Percentiles rank a stretch among this genome's conserved stretches.
These are phyloP conservation scores for Dactylorhiza incarnata DNA, from an alignment of 106 monocot genomes.

Conservation along the genomic window DNA sequence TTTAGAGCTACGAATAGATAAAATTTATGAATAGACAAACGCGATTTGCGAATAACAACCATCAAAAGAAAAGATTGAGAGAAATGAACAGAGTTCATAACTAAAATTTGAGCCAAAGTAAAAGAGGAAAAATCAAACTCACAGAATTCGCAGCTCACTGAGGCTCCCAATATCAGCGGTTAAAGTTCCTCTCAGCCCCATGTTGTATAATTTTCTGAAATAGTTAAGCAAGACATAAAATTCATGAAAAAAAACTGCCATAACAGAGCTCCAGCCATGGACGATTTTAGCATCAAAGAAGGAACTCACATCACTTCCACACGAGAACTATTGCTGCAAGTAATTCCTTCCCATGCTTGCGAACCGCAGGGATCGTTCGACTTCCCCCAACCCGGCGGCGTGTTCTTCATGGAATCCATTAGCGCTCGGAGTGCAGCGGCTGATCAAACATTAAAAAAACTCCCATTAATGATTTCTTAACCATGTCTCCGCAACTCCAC, in stretches of 20 bases:
- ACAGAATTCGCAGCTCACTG: constrained; percentile 26
- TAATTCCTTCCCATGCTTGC: constrained; percentile 35
- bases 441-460: constrained; percentile 8
- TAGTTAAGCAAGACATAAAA: too few relatives aligned
- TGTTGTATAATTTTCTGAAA: constrained; percentile 31
- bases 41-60: too few relatives aligned
- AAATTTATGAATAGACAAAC: too few relatives aligned
- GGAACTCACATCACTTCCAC: constrained; percentile 34
- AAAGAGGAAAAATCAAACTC: not conserved
- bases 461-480: not conserved
- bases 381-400: constrained; percentile 29
- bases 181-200: constrained; percentile 33
- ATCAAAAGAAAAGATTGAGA: too few relatives aligned
- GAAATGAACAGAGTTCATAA: too few relatives aligned
- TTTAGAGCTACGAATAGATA: too few relatives aligned
- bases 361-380: constrained; percentile 33
- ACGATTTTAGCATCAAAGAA: too few relatives aligned
- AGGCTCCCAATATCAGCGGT: constrained; percentile 28
- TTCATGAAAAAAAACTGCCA: too few relatives aligned
- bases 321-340: constrained; percentile 18
- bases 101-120: not conserved
- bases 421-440: constrained; percentile 28
- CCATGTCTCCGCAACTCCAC: not conserved
- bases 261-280: too few relatives aligned
- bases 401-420: constrained; percentile 26